Evolutionary conservation across 768 basidiomycete genomes (phyloP).

Genomic region (Boletus rufocinnamomeus): DNA sequence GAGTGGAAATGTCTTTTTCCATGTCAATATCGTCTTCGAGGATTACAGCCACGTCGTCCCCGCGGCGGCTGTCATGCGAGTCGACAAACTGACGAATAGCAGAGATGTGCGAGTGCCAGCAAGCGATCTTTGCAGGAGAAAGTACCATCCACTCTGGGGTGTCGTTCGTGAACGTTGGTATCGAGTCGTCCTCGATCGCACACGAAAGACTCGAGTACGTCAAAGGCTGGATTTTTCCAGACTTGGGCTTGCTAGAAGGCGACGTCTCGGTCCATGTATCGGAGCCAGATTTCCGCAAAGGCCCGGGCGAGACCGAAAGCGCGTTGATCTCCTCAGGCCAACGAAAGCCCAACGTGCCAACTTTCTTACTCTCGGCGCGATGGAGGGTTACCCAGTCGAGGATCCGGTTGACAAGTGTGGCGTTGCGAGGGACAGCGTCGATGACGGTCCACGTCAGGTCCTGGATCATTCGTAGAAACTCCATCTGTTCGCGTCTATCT

Average conservation of each 20-base stretch:
- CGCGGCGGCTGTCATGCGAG: slow-evolving; percentile 4
- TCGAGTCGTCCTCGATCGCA: slow-evolving; percentile 43
- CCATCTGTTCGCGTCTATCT: slow-evolving; percentile 62
- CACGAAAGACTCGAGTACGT: slow-evolving; percentile 39
- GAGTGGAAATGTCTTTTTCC: slow-evolving; percentile 57
- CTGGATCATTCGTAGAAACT: slow-evolving; percentile 47
- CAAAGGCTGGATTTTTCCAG: background rate
- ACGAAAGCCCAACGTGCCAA: slow-evolving; percentile 22
- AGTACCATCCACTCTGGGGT: slow-evolving; percentile 53
- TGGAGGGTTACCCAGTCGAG: slow-evolving; percentile 41
- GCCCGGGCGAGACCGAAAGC: slow-evolving; percentile 15
- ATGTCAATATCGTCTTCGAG: slow-evolving; percentile 82
- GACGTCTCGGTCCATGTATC: slow-evolving; percentile 21
- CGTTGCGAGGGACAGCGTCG: slow-evolving; percentile 47
- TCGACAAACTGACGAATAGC: slow-evolving; percentile 47
- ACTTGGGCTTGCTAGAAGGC: slow-evolving; percentile 2
- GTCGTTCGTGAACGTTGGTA: slow-evolving; percentile 36
- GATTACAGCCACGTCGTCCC: slow-evolving; percentile 49
- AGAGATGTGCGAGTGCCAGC: slow-evolving; percentile 69
- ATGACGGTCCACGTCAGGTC: slow-evolving; percentile 55
- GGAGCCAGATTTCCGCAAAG: slow-evolving; percentile 20
- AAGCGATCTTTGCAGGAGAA: slow-evolving; percentile 61
- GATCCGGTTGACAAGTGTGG: slow-evolving; percentile 43
- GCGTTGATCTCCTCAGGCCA: slow-evolving; percentile 45
- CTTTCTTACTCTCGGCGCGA: background rate